Evolutionary conservation across 768 basidiomycete genomes (phyloP).

Genomic region (Punctularia strigosozonata): DNA sequence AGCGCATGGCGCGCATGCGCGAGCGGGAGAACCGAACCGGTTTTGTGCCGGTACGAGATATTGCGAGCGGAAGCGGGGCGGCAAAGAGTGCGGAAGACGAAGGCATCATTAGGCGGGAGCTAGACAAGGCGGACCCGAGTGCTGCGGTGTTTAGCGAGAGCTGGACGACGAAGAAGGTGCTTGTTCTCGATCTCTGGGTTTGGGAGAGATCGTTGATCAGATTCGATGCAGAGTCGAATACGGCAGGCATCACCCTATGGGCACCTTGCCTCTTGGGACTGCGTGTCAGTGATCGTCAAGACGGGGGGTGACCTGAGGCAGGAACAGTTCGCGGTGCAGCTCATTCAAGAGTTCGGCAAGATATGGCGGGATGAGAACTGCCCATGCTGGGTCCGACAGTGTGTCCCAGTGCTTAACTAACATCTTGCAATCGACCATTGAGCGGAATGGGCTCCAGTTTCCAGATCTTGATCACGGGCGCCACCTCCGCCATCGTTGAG

Average conservation of each 20-base stretch:
- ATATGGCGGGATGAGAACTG: constrained; percentile 96
- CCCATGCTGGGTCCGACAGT: constrained; percentile 92
- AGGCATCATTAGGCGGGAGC: constrained; percentile 80
- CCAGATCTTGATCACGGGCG: constrained; percentile 91
- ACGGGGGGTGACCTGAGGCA: constrained; percentile 94
- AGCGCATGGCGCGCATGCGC: constrained; percentile 89
- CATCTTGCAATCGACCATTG: background rate
- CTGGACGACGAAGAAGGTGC: constrained; percentile 87
- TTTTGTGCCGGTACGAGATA: constrained; percentile 50
- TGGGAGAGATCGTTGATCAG: too few relatives aligned
- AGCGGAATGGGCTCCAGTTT: constrained; percentile 42
- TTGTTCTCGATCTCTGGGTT: background rate
- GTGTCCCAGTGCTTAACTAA: constrained; percentile 6
- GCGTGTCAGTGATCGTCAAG: constrained; percentile 95
- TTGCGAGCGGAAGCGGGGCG: constrained; percentile 27
- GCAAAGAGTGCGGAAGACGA: constrained; percentile 81
- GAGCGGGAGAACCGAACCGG: constrained; percentile 54
- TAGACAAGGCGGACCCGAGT: constrained; percentile 92
- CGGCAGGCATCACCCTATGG: constrained; percentile 92
- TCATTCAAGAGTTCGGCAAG: constrained; percentile 83
- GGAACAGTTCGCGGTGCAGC: constrained; percentile 93
- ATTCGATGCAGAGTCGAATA: constrained; percentile 58
- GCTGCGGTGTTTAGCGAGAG: constrained; percentile 94
- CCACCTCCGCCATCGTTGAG: constrained; percentile 87
- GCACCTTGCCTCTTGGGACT: constrained; percentile 81